Base-by-base conservation (phyloP, 78 protist species). In the Capsaspora owczarzaki region DNA sequence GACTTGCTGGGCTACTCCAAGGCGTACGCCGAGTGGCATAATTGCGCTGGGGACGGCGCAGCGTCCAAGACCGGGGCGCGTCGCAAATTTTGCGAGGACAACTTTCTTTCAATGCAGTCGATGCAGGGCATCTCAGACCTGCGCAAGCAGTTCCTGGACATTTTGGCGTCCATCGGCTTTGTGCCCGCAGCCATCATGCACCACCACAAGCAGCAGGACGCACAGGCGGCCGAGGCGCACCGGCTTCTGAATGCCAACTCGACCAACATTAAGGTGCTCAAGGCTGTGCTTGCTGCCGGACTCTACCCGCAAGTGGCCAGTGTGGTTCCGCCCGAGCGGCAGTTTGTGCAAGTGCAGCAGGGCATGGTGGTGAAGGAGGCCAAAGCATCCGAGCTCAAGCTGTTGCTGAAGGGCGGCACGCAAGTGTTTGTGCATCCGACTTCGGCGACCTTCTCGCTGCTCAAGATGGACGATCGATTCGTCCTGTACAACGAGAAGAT, bases 251-350 rank as follows among this genome's bases (percentile, higher is more conserved):
- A 5, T 5, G 66, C 66, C 66, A 16, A 27, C 35, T 23, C 33
- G 56, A 47, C 10, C 68, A 27, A 60, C 29, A 38, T n/a, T 46
- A 3, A 51, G 42, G 68, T 6, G 33, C 22, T 80, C 27, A 22
- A 0, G n/a, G 88, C 91, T 8, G 51, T 78, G 29, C 27, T 89
- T 10, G 70, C 51, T 47, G 88, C 89, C 12, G 89, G 87, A 68
- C 83, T 89, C 51, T 85, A 86, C 35, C 92, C 92, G 43, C 76
- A 76, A 56, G 82, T 89, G 38, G 80, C 53, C 31, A 69, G 81
- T 27, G 56, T 42, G 20, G 75, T 16, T 37, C 5, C 4, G 23
- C 84, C 84, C 33, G 56, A 47, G 14, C 19, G 41, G 41, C 49
- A 10, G 35, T 80, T 53, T 46, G 51, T 31, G 27, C 49, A 33